These are phyloP conservation scores for Hericium alpestre DNA, from an alignment of 768 basidiomycete genomes.

Conservation along the genomic window DNA sequence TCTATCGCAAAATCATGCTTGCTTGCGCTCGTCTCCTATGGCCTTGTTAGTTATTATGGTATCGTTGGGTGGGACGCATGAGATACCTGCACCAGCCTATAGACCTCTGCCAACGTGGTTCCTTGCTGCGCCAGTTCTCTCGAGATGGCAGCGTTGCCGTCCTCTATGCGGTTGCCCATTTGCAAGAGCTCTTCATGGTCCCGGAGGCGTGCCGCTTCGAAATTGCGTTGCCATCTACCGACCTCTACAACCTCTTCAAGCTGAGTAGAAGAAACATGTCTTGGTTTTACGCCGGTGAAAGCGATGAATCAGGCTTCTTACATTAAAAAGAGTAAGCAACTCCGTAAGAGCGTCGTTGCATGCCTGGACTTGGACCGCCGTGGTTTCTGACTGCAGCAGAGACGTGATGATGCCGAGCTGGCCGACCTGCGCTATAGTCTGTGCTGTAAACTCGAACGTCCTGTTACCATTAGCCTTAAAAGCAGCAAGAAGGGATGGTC, in stretches of 20 bases:
- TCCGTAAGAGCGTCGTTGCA: slow-evolving; percentile 12
- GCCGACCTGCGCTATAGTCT: slow-evolving; percentile 8
- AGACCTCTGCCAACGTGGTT: slow-evolving; percentile 7
- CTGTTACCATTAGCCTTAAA: not conserved
- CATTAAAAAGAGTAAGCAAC: slow-evolving; percentile 10
- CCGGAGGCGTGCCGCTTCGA: slow-evolving; percentile 5
- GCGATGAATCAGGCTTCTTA: not conserved
- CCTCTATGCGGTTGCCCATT: slow-evolving; percentile 8
- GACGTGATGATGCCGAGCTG: slow-evolving; percentile 9
- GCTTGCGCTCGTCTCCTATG: too few relatives aligned
- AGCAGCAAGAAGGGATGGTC: not conserved
- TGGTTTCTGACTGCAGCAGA: slow-evolving; percentile 7
- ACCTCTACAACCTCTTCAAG: slow-evolving; percentile 9
- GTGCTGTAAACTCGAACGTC: slow-evolving; percentile 8
- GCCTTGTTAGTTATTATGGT: too few relatives aligned
- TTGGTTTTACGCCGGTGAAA: not conserved
- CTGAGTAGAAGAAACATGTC: not conserved
- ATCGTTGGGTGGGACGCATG: too few relatives aligned
- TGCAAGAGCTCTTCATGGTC: slow-evolving; percentile 9
- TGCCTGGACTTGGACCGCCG: slow-evolving; percentile 8
- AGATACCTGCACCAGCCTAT: slow-evolving; percentile 5
- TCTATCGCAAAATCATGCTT: too few relatives aligned
- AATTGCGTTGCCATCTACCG: slow-evolving; percentile 7
- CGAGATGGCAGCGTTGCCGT: slow-evolving; percentile 6
- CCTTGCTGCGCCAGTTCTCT: slow-evolving; percentile 12